Percentiles rank a stretch among this genome's conserved stretches.
Evolutionary conservation across 805 yeast species (phyloP).

Genomic region (Starmerella vitae): DNA sequence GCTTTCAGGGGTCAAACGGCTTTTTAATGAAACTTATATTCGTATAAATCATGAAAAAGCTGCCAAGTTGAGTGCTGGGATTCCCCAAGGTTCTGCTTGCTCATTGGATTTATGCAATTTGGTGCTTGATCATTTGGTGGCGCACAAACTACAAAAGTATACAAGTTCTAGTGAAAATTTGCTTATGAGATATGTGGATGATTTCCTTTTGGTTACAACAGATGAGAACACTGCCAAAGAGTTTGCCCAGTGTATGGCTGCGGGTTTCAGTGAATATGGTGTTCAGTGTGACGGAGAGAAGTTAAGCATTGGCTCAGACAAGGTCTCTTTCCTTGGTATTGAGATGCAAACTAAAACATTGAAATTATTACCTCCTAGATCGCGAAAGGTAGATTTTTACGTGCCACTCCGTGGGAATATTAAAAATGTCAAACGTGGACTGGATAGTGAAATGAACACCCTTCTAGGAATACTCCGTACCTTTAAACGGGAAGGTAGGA

Average conservation of each 20-base stretch:
- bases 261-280: conserved; percentile 12
- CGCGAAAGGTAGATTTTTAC: background rate
- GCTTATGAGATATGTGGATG: conserved; percentile 66
- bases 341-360: background rate
- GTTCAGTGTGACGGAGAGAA: conserved; percentile 4
- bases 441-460: background rate
- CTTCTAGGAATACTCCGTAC: conserved; percentile 1
- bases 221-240: conserved; percentile 25
- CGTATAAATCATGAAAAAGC: conserved; percentile 27
- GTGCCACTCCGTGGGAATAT: background rate
- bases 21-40: conserved; percentile 37
- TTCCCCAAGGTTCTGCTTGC: conserved; percentile 73
- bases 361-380: background rate
- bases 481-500: background rate
- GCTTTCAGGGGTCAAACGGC: conserved; percentile 33
- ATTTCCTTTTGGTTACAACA: conserved; percentile 58
- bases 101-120: conserved; percentile 66
- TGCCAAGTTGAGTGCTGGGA: conserved; percentile 47
- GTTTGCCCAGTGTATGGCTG: conserved; percentile 1
- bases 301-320: background rate
- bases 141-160: conserved; percentile 24
- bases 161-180: conserved; percentile 22
- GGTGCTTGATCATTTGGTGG: conserved; percentile 49
- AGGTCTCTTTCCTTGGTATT: background rate
- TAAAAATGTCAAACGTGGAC: background rate